These are phyloP conservation scores for Debaryomyces nepalensis DNA, from an alignment of 1,139 yeast genomes.

Conservation along the genomic window DNA sequence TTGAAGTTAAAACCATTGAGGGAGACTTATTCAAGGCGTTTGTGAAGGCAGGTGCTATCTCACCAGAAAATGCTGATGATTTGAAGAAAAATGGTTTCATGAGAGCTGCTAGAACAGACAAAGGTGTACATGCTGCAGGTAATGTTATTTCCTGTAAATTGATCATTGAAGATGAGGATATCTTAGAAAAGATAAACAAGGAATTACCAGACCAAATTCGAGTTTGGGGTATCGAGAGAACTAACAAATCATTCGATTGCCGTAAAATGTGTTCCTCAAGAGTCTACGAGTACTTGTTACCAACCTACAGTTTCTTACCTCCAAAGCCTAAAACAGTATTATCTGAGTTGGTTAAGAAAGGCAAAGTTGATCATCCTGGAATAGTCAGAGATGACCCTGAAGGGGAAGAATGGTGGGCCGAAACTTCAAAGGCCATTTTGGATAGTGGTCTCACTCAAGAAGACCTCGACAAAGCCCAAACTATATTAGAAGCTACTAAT, in stretches of 20 bases:
- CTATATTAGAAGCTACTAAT: slow-evolving; percentile 18
- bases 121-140: slow-evolving; percentile 99
- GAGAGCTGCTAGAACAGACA: slow-evolving; percentile 98
- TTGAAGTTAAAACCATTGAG: slow-evolving; percentile 90
- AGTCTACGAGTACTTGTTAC: slow-evolving; percentile 89
- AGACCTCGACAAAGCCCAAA: slow-evolving; percentile 35
- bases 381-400: slow-evolving; percentile 65
- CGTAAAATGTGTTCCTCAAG: slow-evolving; percentile 94
- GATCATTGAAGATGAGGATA: slow-evolving; percentile 85
- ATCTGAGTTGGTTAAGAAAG: slow-evolving; percentile 59
- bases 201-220: slow-evolving; percentile 83
- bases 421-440: slow-evolving; percentile 48
- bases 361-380: slow-evolving; percentile 61
- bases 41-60: slow-evolving; percentile 86
- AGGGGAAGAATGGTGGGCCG: slow-evolving; percentile 74
- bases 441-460: slow-evolving; percentile 54
- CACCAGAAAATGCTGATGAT: slow-evolving; percentile 86
- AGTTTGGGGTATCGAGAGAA: slow-evolving; percentile 91
- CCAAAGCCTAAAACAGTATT: slow-evolving; percentile 80
- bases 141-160: slow-evolving; percentile 87
- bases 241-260: slow-evolving; percentile 91
- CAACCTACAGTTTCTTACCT: slow-evolving; percentile 85
- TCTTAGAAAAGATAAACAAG: slow-evolving; percentile 72
- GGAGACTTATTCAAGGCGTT: slow-evolving; percentile 87
- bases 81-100: slow-evolving; percentile 87